Evolutionary conservation across 106 monocot species (phyloP).

Genomic region (Phalaenopsis equestris): DNA sequence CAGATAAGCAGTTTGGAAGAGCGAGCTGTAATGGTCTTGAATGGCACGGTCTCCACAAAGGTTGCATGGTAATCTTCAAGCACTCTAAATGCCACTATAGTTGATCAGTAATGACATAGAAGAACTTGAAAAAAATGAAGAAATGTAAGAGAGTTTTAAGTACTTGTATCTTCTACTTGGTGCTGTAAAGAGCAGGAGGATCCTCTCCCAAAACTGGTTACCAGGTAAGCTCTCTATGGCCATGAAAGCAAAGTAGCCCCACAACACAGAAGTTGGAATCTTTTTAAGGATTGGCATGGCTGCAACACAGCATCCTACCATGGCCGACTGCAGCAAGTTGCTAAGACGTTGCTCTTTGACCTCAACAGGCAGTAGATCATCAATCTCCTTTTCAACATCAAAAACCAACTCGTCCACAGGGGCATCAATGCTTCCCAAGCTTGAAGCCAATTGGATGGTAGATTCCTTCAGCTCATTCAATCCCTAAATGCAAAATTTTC

Average conservation of each 20-base stretch:
- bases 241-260: constrained; percentile 92
- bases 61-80: constrained; percentile 76
- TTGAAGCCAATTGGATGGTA: constrained; percentile 61
- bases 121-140: background rate
- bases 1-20: constrained; percentile 64
- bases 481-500: constrained; percentile 16
- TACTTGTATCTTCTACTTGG: constrained; percentile 83
- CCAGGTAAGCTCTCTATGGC: constrained; percentile 90
- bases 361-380: constrained; percentile 72
- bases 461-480: constrained; percentile 70
- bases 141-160: background rate
- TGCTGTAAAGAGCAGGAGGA: constrained; percentile 76
- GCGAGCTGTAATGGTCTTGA: constrained; percentile 52
- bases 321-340: constrained; percentile 54
- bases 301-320: constrained; percentile 73
- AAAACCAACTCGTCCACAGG: constrained; percentile 69
- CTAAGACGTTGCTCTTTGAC: constrained; percentile 79
- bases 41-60: constrained; percentile 81
- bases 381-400: constrained; percentile 82
- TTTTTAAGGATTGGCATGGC: constrained; percentile 77
- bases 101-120: background rate
- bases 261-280: constrained; percentile 80
- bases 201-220: constrained; percentile 95
- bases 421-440: constrained; percentile 58
- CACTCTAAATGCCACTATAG: constrained; percentile 30